Evolutionary conservation across 768 basidiomycete species (phyloP), one percentile per base, ranked within the genome.

Genomic region (Tylopilus sp.): DNA sequence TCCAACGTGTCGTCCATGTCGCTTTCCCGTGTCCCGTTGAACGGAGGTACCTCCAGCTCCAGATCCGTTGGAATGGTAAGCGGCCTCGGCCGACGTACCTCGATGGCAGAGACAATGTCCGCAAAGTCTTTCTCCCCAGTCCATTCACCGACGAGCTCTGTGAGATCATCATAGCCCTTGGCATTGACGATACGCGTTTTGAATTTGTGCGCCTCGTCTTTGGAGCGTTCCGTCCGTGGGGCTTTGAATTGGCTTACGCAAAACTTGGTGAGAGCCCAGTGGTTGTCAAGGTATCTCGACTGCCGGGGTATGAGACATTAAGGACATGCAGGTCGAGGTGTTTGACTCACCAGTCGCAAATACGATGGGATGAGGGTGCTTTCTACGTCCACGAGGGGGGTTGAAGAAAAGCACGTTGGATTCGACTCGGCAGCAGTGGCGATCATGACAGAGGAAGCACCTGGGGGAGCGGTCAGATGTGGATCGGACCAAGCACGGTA

Each of bases 381-480:
- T 55, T 88, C 86, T 1, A 93, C 70, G 57, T 93, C 88, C 12
- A 73, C 64, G 22, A 91, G 72, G 3, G 88, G 88, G 0, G 65
- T 79, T 17, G 79, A 70, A 3, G 82, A 81, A 74, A 98, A 98
- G 59, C 92, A 88, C 0, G 89, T 85, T 0, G 93, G 91, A 68
- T 98, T 99, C 5, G 86, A 71, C 69, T 99, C 97, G 6, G 95
- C 97, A 1, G 86, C 93, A 6, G 94, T 86, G 20, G 97, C 97
- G 36, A 99, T 88, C 97, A 99, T 99, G 36, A 93, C 85, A 0
- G 92, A 94, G 60, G 89, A 82, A 11, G 91, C 92, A 3, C 85
- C 87, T 88, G 20, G 22, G 22, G 33, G 17, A 42, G 23, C 25
- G 20, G 43, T 50, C 25, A 53, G 42, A 31, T 25, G 15, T 18